Conservation (phyloP, 1,284 basidiomycete species). For the Cutaneotrichosporon sp. region DNA sequence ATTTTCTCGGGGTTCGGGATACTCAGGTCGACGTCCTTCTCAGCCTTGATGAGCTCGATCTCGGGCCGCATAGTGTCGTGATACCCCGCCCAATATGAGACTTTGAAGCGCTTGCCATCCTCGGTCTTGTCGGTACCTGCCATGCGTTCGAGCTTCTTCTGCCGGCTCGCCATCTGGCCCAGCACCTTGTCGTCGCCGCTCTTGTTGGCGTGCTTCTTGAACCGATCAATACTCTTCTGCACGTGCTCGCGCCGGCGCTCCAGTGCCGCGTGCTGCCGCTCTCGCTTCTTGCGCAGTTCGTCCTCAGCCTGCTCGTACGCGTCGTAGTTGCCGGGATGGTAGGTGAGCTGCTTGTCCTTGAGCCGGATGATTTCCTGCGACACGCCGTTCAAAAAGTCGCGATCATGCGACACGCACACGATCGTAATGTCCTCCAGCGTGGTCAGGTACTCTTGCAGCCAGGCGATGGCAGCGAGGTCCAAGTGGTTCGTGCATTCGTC, state of each 20-base stretch:
- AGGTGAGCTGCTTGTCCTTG: conserved; percentile 60
- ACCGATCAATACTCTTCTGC: conserved; percentile 13
- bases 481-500: conserved; percentile 57
- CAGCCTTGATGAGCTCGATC: conserved; percentile 58
- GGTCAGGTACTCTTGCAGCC: conserved; percentile 60
- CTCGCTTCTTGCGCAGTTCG: conserved; percentile 54
- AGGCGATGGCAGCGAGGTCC: conserved; percentile 53
- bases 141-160: conserved; percentile 65
- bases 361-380: conserved; percentile 68
- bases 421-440: conserved; percentile 56
- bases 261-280: conserved; percentile 60
- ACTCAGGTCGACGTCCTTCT: conserved; percentile 57
- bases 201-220: conserved; percentile 23
- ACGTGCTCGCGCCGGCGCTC: conserved; percentile 60
- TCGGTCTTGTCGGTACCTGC: conserved; percentile 59
- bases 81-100: conserved; percentile 60
- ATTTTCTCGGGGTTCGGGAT: conserved; percentile 57
- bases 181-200: conserved; percentile 25
- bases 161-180: conserved; percentile 57
- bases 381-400: conserved; percentile 65
- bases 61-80: conserved; percentile 56
- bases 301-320: conserved; percentile 26
- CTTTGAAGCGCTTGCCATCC: conserved; percentile 62
- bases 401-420: conserved; percentile 67
- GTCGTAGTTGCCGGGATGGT: conserved; percentile 43